phyloP scores from a whole-genome alignment of 305 asterid species.

The Ilex paraguariensis region DNA sequence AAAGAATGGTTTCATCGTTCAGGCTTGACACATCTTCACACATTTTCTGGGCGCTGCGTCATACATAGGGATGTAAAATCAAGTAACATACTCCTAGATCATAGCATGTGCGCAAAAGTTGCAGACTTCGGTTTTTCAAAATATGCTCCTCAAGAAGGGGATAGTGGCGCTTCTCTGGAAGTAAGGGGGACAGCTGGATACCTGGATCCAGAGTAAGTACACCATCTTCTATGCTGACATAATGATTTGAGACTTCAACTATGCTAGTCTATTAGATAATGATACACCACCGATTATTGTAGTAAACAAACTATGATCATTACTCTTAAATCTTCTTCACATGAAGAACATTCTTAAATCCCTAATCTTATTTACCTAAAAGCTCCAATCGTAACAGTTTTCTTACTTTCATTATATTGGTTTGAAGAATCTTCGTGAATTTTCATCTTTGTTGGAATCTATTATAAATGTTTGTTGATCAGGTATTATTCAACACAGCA shows the following conservation, averaged over 20 bases:
- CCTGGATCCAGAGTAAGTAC: constrained; percentile 92
- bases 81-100: constrained; percentile 86
- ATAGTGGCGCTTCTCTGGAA: constrained; percentile 80
- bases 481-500: constrained; percentile 93
- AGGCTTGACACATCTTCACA: constrained; percentile 84
- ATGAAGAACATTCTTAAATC: background rate
- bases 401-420: background rate
- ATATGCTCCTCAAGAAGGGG: constrained; percentile 93
- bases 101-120: constrained; percentile 90
- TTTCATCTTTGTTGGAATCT: too few species aligned
- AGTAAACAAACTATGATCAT: too few species aligned
- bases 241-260: background rate
- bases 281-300: too few species aligned
- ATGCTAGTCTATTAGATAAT: background rate
- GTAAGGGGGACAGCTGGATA: constrained; percentile 93
- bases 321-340: too few species aligned
- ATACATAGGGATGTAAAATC: constrained; percentile 94
- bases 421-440: background rate
- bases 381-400: too few species aligned
- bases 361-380: background rate
- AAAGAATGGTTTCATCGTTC: constrained; percentile 17
- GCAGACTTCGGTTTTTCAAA: constrained; percentile 93
- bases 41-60: constrained; percentile 70
- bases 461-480: constrained; percentile 4
- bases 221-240: constrained; percentile 1